These are phyloP conservation scores for Cytidiella melzeri DNA, from an alignment of 768 basidiomycete species.

Conservation along the genomic window DNA sequence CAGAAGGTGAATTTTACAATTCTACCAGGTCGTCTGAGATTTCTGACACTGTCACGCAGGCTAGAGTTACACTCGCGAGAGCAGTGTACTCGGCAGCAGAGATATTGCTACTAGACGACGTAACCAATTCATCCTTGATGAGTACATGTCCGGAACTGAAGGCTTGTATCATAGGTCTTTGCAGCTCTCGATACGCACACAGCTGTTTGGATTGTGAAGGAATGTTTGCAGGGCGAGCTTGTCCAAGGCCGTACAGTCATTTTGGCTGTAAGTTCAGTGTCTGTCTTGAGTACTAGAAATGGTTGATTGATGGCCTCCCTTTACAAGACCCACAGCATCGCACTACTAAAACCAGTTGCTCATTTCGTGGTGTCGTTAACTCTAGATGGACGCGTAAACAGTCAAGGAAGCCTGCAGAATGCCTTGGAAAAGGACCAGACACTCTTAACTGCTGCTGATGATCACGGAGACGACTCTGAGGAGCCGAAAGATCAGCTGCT, in stretches of 20 bases:
- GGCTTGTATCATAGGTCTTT: slow-evolving; percentile 33
- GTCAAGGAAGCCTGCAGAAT: slow-evolving; percentile 42
- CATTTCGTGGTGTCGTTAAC: slow-evolving; percentile 50
- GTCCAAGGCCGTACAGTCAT: slow-evolving; percentile 43
- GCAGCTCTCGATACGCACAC: slow-evolving; percentile 48
- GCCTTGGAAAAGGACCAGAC: slow-evolving; percentile 36
- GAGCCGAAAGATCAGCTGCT: slow-evolving; percentile 15
- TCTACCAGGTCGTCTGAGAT: slow-evolving; percentile 26
- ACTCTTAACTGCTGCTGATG: slow-evolving; percentile 24
- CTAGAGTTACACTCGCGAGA: slow-evolving; percentile 50
- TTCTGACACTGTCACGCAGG: slow-evolving; percentile 17
- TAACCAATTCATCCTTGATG: slow-evolving; percentile 20
- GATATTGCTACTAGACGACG: slow-evolving; percentile 67
- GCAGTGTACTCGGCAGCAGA: slow-evolving; percentile 54
- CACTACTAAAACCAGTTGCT: slow-evolving; percentile 45
- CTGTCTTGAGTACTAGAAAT: background rate
- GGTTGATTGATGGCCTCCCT: background rate
- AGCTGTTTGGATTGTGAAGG: slow-evolving; percentile 42
- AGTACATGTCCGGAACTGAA: too few species aligned
- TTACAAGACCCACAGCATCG: slow-evolving; percentile 41
- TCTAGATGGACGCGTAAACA: slow-evolving; percentile 42
- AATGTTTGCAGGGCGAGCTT: slow-evolving; percentile 40
- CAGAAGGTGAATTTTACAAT: slow-evolving; percentile 38
- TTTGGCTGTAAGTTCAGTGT: slow-evolving; percentile 33
- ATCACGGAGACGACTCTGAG: too few species aligned